A percentile compares a stretch with the other conserved stretches of the same genome.
Conservation (phyloP, 2,329 filamentous ascomycete species). For the Arthroderma sp. region DNA sequence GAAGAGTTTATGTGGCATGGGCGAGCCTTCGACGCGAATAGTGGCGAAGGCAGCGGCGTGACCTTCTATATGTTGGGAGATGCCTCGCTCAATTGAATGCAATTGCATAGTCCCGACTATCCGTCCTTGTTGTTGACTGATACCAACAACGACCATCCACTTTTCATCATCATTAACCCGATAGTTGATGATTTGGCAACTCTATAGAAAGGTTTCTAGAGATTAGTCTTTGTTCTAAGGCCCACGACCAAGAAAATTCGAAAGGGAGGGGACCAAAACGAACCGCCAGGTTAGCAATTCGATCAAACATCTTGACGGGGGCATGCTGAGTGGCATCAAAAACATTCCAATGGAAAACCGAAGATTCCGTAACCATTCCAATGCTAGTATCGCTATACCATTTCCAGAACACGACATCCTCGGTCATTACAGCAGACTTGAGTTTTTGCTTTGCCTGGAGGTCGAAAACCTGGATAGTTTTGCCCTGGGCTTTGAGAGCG, state of each 20-base stretch:
- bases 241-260: not conserved
- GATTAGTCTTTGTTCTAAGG: not conserved
- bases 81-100: constrained; percentile 88
- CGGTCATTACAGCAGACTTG: constrained; percentile 91
- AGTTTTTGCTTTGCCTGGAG: constrained; percentile 85
- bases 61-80: constrained; percentile 95
- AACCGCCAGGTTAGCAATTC: constrained; percentile 78
- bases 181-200: constrained; percentile 99
- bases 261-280: constrained; percentile 22
- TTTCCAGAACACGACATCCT: constrained; percentile 98
- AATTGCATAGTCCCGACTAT: constrained; percentile 95
- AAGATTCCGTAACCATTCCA: constrained; percentile 78
- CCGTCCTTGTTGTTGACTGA: constrained; percentile 81
- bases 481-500: constrained; percentile 83
- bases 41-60: constrained; percentile 92
- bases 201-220: constrained; percentile 36
- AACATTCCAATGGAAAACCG: constrained; percentile 96
- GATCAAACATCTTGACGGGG: constrained; percentile 86
- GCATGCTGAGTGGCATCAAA: constrained; percentile 67
- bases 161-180: constrained; percentile 89
- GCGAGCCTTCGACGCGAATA: constrained; percentile 73
- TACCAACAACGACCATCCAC: constrained; percentile 97
- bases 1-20: constrained; percentile 87
- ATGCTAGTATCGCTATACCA: constrained; percentile 87
- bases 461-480: constrained; percentile 96